These are phyloP conservation scores for Fulvia fulva DNA, from an alignment of 2,329 filamentous ascomycete species.

Conservation along the genomic window DNA sequence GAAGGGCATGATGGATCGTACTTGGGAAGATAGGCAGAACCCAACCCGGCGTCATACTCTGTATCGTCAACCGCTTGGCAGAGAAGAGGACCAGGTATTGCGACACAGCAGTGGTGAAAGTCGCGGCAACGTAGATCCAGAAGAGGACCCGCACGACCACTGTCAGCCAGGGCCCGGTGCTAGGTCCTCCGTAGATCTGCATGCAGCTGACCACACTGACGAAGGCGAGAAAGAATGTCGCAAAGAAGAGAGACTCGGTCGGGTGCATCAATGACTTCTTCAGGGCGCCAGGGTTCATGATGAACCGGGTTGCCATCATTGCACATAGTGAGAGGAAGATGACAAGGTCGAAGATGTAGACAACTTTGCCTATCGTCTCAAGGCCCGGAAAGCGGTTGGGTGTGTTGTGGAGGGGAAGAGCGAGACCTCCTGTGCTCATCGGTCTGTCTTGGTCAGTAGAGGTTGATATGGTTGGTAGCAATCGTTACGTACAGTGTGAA, in stretches of 20 bases:
- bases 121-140: conserved; percentile 62
- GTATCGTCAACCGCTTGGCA: conserved; percentile 19
- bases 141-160: conserved; percentile 61
- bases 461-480: conserved; percentile 12
- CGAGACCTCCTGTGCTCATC: conserved; percentile 47
- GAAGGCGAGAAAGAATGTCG: conserved; percentile 37
- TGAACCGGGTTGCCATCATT: conserved; percentile 43
- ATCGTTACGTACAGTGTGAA: conserved; percentile 49
- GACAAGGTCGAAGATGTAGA: conserved; percentile 51
- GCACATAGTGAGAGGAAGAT: conserved; percentile 38
- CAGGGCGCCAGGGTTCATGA: conserved; percentile 43
- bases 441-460: conserved; percentile 24
- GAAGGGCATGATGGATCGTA: conserved; percentile 57
- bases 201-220: conserved; percentile 59
- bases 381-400: conserved; percentile 48
- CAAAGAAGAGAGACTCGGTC: conserved; percentile 49
- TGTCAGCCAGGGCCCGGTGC: conserved; percentile 51
- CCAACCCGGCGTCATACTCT: conserved; percentile 25
- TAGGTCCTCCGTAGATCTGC: conserved; percentile 60
- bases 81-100: conserved; percentile 41
- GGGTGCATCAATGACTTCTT: conserved; percentile 47
- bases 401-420: conserved; percentile 41
- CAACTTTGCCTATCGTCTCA: conserved; percentile 47
- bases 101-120: conserved; percentile 56
- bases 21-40: conserved; percentile 20